Evolutionary conservation across 2,329 filamentous ascomycete genomes (phyloP), one percentile per base, ranked within the genome.

Genomic region (Botryotinia convoluta): DNA sequence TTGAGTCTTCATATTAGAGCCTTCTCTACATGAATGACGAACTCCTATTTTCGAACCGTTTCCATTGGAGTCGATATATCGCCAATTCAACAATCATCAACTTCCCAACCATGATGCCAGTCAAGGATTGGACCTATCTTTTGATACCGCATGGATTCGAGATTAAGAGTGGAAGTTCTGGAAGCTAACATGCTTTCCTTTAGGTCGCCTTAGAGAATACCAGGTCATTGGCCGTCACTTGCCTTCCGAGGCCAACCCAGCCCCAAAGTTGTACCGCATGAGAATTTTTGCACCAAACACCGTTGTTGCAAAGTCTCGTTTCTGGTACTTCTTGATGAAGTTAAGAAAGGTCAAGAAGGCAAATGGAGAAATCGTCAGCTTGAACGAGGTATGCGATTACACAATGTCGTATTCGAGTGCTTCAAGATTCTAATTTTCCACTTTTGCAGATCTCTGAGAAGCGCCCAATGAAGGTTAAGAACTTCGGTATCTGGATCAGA

Each of bases 261-360:
- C 93, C 83, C 96, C 96, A 82, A 95, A 96, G 89, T 92, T 99
- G 86, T 99, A 98, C 92, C 95, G 96, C 87, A 99, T 99, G 96
- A 95, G 95, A 86, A 98, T 99, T 87, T 99, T 99, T 86, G 96
- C 96, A 81, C 93, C 94, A 82, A 99, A 99, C 88, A 89, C 92
- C 83, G 96, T 98, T 81, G 95, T 99, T 83, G 96, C 97, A 85
- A 99, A 99, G 92, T 98, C 95, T 85, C 93, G 96, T 84, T 99
- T 97, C 93, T 99, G 97, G 97, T 99, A 99, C 91, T 99, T 99
- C 91, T 88, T 99, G 86, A 94, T 94, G 87, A 97, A 97, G 90
- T 91, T 99, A 83, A 92, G 93, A 85, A 99, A 99, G 92, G 94
- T 99, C 89, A 99, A 99, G 95, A 99, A 99, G 94, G 92, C 95